Base-by-base conservation (phyloP, 495 filamentous ascomycete species). In the Hypoxylon fuscum region DNA sequence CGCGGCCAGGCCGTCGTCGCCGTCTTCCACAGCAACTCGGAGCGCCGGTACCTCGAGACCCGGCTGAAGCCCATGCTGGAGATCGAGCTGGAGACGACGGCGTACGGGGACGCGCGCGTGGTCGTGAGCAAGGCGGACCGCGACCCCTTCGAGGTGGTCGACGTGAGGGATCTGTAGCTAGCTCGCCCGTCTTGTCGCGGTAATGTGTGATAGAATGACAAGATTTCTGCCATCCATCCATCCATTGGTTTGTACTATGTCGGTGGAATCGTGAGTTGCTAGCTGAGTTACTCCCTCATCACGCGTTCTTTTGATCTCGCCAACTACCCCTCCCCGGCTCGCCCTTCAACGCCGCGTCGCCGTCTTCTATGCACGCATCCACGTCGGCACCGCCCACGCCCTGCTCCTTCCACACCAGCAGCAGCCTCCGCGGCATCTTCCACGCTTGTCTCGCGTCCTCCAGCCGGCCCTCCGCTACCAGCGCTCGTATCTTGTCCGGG, bases 1-100 rank as follows among this genome's bases (percentile, higher is more conserved):
- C 81, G 83, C n/a, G 95, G 95, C n/a, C 87, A 88, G 55, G 86
- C 83, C 52, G 91, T 97, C 0, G 82, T 98, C 53, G 87, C 88
- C 6, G 82, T 95, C 23, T 93, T 96, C 59, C 95, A 98, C 72
- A 91, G 89, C 57, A 97, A 98, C 75, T 93, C 88, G 0, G 95
- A 97, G 77, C 74, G 94, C 11, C 88, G 86, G 1, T 97, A 91
- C 68, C 74, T 98, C 61, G 79, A 82, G 64, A 77, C 86, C 25
- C 84, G 90, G 45, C 81, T 98, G 81, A 83, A 82, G 67, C 73
- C 74, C 14, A 86, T 86, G 75, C 76, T 98, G 68, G 71, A 83
- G 37, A 74, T 75, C 11, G 71, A 73, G 21, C 65, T 97, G 46
- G 62, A 66, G 40, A 61, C 55, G 0, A 55, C 57, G 1, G 27